Conservation (phyloP, 176 grass and related monocot genomes). For the Ampelocalamus luodianensis region DNA sequence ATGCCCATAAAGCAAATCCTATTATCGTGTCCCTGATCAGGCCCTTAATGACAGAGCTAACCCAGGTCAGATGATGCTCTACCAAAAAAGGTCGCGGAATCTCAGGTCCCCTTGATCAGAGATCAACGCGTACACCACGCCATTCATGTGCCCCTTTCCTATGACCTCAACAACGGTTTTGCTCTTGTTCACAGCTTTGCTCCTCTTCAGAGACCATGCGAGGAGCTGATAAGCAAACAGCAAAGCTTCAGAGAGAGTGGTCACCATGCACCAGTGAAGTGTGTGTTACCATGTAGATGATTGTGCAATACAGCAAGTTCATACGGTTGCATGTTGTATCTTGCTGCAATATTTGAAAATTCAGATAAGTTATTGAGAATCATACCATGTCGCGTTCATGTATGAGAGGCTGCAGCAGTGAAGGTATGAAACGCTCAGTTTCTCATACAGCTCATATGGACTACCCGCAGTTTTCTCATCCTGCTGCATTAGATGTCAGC, state of each 20-base stretch:
- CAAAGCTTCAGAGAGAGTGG: not conserved
- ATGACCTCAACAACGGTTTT: slow-evolving; percentile 77
- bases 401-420: slow-evolving; percentile 79
- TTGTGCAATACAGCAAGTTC: not conserved
- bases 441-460: slow-evolving; percentile 74
- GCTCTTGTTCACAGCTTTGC: slow-evolving; percentile 92
- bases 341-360: not conserved
- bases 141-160: slow-evolving; percentile 92
- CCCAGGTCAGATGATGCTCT: slow-evolving; percentile 65
- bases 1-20: slow-evolving; percentile 64
- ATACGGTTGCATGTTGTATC: not conserved
- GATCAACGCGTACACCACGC: slow-evolving; percentile 79
- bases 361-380: not conserved
- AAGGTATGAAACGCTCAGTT: slow-evolving; percentile 80
- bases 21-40: slow-evolving; percentile 79
- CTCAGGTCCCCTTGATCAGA: slow-evolving; percentile 83
- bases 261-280: not conserved
- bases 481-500: slow-evolving; percentile 31
- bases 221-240: slow-evolving; percentile 63
- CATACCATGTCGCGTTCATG: slow-evolving; percentile 89
- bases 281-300: too few relatives aligned
- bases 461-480: slow-evolving; percentile 55
- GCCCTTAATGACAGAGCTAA: slow-evolving; percentile 50
- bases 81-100: slow-evolving; percentile 78
- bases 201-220: slow-evolving; percentile 94